These are phyloP conservation scores for Candida sithepensis DNA, from an alignment of 805 yeast genomes.

Conservation along the genomic window DNA sequence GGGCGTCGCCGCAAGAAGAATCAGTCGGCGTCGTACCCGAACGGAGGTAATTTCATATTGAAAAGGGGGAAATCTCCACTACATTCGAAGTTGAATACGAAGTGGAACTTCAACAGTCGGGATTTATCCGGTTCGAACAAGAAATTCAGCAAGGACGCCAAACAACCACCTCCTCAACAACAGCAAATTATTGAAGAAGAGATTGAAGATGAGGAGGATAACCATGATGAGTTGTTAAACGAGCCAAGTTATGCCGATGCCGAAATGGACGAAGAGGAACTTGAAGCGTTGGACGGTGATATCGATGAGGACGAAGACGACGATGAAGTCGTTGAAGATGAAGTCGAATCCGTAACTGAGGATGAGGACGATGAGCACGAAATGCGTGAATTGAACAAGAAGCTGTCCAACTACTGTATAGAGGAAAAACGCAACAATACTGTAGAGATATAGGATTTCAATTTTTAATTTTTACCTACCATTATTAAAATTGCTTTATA, in stretches of 20 bases:
- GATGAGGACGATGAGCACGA: conserved; percentile 5
- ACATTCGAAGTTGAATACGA: conserved; percentile 26
- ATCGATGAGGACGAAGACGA: conserved; percentile 13
- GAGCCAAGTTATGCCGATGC: conserved; percentile 13
- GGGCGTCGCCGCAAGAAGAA: conserved; percentile 22
- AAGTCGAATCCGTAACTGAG: conserved; percentile 7
- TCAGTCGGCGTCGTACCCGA: conserved; percentile 5
- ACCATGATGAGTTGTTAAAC: conserved; percentile 8
- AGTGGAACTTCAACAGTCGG: conserved; percentile 23
- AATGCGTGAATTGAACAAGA: neutral
- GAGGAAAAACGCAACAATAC: neutral
- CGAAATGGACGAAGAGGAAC: conserved; percentile 12
- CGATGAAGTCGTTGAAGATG: conserved; percentile 9
- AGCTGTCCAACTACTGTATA: neutral
- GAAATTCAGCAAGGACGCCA: conserved; percentile 11
- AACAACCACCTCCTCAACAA: conserved; percentile 7
- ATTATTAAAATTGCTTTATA: too few relatives aligned
- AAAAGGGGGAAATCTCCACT: conserved; percentile 33
- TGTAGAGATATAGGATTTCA: neutral
- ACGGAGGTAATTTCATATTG: conserved; percentile 9
- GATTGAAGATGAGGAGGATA: conserved; percentile 13
- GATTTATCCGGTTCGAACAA: conserved; percentile 7
- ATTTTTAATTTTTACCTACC: too few relatives aligned
- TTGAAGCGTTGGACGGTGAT: conserved; percentile 7
- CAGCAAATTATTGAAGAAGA: conserved; percentile 27